Conservation (phyloP, 2,329 filamentous ascomycete genomes). For the Fusarium goolgardi region DNA sequence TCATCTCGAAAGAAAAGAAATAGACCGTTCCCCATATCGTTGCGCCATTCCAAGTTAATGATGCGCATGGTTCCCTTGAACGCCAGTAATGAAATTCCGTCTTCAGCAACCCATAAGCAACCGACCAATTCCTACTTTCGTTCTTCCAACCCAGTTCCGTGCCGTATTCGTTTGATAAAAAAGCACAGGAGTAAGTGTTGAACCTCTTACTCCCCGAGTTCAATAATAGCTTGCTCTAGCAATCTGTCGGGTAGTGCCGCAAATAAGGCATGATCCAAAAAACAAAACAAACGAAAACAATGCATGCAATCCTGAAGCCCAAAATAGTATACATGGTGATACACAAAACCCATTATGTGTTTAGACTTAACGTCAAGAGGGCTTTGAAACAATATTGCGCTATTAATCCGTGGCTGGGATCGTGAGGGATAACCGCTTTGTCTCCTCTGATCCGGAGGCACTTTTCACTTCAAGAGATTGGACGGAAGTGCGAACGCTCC, state of each 20-base stretch:
- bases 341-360: constrained; percentile 32
- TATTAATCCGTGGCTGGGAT: constrained; percentile 41
- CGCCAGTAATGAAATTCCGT: constrained; percentile 28
- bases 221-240: constrained; percentile 9
- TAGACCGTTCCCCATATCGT: constrained; percentile 27
- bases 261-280: constrained; percentile 18
- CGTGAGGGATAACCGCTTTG: constrained; percentile 48
- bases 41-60: constrained; percentile 35
- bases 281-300: not conserved
- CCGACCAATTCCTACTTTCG: constrained; percentile 15
- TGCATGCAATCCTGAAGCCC: constrained; percentile 32
- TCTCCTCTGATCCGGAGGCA: constrained; percentile 39
- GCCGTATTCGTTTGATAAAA: constrained; percentile 26
- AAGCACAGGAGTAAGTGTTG: constrained; percentile 3
- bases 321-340: constrained; percentile 42
- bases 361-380: not conserved
- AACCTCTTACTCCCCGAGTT: constrained; percentile 1
- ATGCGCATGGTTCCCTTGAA: constrained; percentile 35
- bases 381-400: constrained; percentile 13
- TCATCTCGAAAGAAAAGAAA: constrained; percentile 17
- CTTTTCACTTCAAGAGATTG: constrained; percentile 48
- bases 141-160: constrained; percentile 23
- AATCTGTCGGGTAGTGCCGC: constrained; percentile 3
- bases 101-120: constrained; percentile 7
- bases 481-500: constrained; percentile 44